Evolutionary conservation across 2,329 filamentous ascomycete species (phyloP).

Genomic region (Orbilia ellipsospora): DNA sequence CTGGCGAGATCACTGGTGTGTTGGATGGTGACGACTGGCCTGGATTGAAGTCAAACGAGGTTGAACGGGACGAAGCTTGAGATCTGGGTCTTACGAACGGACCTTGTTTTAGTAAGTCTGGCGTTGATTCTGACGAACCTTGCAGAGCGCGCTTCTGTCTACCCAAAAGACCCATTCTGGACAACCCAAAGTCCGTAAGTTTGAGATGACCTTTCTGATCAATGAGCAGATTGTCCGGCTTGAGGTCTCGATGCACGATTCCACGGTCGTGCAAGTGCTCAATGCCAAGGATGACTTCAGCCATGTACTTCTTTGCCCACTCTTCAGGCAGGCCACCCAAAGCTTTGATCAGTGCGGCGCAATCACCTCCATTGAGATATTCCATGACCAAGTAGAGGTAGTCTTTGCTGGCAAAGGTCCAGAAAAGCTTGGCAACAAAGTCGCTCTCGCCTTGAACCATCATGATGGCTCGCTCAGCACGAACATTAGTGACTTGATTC

Average conservation of each 20-base stretch:
- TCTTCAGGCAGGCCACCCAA: slow-evolving; percentile 92
- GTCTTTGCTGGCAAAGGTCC: slow-evolving; percentile 99
- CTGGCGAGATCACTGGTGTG: slow-evolving; percentile 88
- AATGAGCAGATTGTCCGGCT: slow-evolving; percentile 96
- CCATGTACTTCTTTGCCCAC: slow-evolving; percentile 97
- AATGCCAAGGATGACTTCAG: slow-evolving; percentile 94
- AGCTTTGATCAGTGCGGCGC: slow-evolving; percentile 94
- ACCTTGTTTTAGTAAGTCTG: slow-evolving; percentile 90
- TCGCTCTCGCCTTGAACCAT: slow-evolving; percentile 99
- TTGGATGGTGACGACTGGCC: slow-evolving; percentile 80
- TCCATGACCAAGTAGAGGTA: slow-evolving; percentile 99
- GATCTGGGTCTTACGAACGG: slow-evolving; percentile 88
- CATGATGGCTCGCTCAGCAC: slow-evolving; percentile 98
- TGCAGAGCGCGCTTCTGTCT: slow-evolving; percentile 92
- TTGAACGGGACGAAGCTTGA: slow-evolving; percentile 87
- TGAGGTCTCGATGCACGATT: slow-evolving; percentile 95
- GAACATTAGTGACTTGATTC: slow-evolving; percentile 98
- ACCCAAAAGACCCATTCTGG: slow-evolving; percentile 94
- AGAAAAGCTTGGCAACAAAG: slow-evolving; percentile 98
- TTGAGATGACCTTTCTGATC: slow-evolving; percentile 97
- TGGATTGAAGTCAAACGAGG: slow-evolving; percentile 86
- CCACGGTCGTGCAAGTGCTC: slow-evolving; percentile 93
- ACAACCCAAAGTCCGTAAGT: slow-evolving; percentile 95
- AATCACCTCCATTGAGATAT: slow-evolving; percentile 96
- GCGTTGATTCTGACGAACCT: slow-evolving; percentile 81